Conservation (phyloP, 495 filamentous ascomycete genomes). For the Chlorociboria aeruginascens region DNA sequence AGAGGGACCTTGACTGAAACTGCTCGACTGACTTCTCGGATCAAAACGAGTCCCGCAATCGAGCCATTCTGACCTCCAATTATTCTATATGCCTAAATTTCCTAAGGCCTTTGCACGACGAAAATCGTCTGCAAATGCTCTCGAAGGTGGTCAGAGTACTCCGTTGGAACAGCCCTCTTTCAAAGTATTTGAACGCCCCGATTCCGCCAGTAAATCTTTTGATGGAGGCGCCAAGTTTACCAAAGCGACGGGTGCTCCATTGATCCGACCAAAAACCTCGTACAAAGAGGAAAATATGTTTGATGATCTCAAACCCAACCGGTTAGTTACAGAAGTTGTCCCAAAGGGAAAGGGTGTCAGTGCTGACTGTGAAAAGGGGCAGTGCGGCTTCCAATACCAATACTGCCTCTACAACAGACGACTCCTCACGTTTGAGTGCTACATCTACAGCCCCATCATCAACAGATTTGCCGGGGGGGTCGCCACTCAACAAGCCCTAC, state of each 20-base stretch:
- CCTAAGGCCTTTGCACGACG: constrained; percentile 50
- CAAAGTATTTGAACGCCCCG: constrained; percentile 47
- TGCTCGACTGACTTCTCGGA: background rate
- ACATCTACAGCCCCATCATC: constrained; percentile 64
- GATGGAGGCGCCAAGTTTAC: constrained; percentile 33
- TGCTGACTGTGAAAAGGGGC: constrained; percentile 33
- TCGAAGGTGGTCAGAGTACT: constrained; percentile 41
- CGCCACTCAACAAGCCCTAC: constrained; percentile 35
- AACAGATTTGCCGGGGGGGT: constrained; percentile 42
- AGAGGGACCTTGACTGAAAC: background rate
- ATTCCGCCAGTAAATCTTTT: constrained; percentile 32
- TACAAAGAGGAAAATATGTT: constrained; percentile 44
- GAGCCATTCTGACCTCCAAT: background rate
- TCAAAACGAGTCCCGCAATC: background rate
- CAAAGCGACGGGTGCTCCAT: constrained; percentile 28
- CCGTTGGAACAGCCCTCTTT: constrained; percentile 33
- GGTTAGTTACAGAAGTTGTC: constrained; percentile 28
- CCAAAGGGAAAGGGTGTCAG: background rate
- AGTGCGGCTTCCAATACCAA: constrained; percentile 56
- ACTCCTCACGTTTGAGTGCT: constrained; percentile 60
- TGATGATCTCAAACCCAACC: constrained; percentile 34
- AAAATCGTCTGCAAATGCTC: constrained; percentile 53
- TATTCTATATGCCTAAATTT: constrained; percentile 51
- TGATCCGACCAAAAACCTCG: constrained; percentile 17
- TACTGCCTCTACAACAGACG: constrained; percentile 48